A percentile compares a stretch with the other conserved stretches of the same genome.
phyloP scores from a whole-genome alignment of 345 rosid species.

The Eucalyptus grandis region DNA sequence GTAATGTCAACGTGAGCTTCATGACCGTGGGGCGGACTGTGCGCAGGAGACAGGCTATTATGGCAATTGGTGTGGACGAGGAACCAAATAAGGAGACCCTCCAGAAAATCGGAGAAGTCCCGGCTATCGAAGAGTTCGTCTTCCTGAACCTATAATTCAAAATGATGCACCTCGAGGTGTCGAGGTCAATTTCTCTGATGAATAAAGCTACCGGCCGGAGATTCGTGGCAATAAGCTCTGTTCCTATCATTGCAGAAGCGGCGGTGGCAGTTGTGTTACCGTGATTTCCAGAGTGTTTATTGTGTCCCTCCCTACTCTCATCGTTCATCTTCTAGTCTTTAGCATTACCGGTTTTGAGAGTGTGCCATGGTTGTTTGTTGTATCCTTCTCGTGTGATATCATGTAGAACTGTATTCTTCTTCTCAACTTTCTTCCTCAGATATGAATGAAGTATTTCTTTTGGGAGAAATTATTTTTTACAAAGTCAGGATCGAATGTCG shows the following conservation, averaged over 20 bases:
- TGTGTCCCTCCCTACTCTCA: not conserved
- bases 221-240: not conserved
- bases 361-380: not conserved
- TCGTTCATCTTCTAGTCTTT: not conserved
- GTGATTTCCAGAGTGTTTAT: not conserved
- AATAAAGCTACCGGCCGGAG: not conserved
- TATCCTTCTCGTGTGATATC: not conserved
- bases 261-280: not conserved
- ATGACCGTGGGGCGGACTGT: constrained; percentile 80
- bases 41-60: constrained; percentile 49
- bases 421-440: not conserved
- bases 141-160: constrained; percentile 32
- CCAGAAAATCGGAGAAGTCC: constrained; percentile 38
- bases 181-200: not conserved
- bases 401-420: not conserved
- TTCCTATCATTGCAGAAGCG: not conserved
- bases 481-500: not conserved
- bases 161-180: not conserved
- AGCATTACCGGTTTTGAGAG: not conserved
- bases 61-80: constrained; percentile 91
- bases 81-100: constrained; percentile 54
- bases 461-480: not conserved
- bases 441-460: not conserved
- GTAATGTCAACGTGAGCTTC: constrained; percentile 68
- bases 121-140: constrained; percentile 70